A percentile compares a stretch with the other conserved stretches of the same genome.
Conservation (phyloP, 2,329 filamentous ascomycete species). For the Fonsecaea erecta region DNA sequence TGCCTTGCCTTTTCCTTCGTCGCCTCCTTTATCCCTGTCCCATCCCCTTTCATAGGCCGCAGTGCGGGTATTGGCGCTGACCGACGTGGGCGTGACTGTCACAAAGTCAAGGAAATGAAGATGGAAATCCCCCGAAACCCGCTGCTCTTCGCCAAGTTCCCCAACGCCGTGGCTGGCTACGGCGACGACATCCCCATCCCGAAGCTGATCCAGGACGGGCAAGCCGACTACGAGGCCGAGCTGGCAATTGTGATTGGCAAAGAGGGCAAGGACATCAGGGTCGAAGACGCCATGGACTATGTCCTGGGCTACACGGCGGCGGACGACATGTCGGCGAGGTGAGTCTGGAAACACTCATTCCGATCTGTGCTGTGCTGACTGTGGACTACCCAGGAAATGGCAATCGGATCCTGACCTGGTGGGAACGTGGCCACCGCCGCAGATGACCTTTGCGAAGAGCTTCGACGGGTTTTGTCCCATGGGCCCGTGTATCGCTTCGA, state of each 20-base stretch:
- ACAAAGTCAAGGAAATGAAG: constrained; percentile 6
- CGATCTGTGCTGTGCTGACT: no score
- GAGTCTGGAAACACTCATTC: not conserved
- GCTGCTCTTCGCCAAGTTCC: not conserved
- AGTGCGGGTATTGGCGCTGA: no score
- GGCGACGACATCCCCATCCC: constrained; percentile 10
- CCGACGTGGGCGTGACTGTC: not conserved
- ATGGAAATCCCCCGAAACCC: constrained; percentile 6
- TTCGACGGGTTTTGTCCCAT: constrained; percentile 46
- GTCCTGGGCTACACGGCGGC: constrained; percentile 47
- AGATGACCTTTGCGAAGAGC: constrained; percentile 43
- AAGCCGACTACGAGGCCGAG: constrained; percentile 48
- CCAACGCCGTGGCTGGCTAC: constrained; percentile 10
- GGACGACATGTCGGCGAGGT: constrained; percentile 45
- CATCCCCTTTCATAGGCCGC: no score
- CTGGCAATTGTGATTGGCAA: constrained; percentile 45
- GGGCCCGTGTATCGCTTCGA: constrained; percentile 43
- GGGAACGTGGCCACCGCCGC: constrained; percentile 13
- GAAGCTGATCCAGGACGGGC: constrained; percentile 12
- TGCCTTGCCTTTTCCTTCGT: no score
- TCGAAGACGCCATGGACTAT: constrained; percentile 44
- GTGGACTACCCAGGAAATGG: no score
- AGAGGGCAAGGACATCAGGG: constrained; percentile 44
- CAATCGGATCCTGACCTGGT: constrained; percentile 15
- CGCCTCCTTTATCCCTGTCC: no score